Base-by-base conservation (phyloP, 176 grass and related monocot genomes). In the Chrysopogon serrulatus region DNA sequence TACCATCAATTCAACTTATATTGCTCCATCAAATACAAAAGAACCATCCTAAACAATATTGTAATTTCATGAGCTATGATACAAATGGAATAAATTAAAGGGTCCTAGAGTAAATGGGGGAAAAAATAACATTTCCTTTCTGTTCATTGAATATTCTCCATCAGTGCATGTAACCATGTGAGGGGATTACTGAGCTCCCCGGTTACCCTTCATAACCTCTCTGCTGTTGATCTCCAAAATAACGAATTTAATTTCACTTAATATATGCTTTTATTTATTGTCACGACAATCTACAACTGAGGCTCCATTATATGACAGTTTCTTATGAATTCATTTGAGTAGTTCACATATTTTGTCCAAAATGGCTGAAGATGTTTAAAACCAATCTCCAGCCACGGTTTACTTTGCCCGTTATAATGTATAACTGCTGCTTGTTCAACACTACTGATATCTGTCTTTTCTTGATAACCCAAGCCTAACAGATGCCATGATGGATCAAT, bases 261-360 rank as follows among this genome's bases (percentile, higher is more conserved):
- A 66, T 70, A 79, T 84, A 74, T 57, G 60, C 63, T 65, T 83
- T 86, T 86, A 86, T 82, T 92, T 88, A 85, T 42, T 77, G 23
- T 79, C 54, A 76, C 33, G 51, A 2, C 79, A 82, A 83, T 87
- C 89, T 91, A 92, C 86, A 86, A 94, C 65, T 86, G 87, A 73
- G 96, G 89, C 69, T 95, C 87, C 82, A 98, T 88, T 86, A 98
- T 98, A 88, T 95, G 91, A 84, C 96, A 95, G 77, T 90, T 98
- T 85, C 66, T 93, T 74, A 98, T 31, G 71, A 98, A 98, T 36
- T 98, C 89, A 70, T 95, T 93, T 12, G 96, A 93, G 74, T 95
- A 98, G 68, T 98, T 95, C 79, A 98, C 93, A 78, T 95, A 84
- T 83, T 81, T 93, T 61, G 91, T 92, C 96, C 96, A 98, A 86